phyloP scores from a whole-genome alignment of 1,139 yeast species.

The Taphrina pruni region DNA sequence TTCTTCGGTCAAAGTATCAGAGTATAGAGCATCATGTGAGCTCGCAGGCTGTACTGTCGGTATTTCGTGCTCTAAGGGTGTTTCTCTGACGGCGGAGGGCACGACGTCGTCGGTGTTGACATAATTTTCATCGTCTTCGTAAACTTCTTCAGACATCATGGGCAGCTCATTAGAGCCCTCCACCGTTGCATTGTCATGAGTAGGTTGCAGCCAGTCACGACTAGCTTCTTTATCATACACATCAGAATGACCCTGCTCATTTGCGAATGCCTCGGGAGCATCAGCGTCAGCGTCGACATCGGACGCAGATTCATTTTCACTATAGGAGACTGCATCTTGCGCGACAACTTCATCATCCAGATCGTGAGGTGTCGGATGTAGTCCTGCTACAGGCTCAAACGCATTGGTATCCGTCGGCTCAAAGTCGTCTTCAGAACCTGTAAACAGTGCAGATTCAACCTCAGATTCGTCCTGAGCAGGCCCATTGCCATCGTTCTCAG shows the following conservation, averaged over 20 bases:
- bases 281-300: conserved; percentile 25
- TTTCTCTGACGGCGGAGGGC: background rate
- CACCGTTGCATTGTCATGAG: background rate
- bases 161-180: conserved; percentile 15
- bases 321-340: background rate
- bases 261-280: conserved; percentile 25
- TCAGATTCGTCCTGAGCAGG: background rate
- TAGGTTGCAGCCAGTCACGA: conserved; percentile 12
- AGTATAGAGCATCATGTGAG: background rate
- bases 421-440: conserved; percentile 4
- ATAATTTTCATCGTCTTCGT: background rate
- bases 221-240: conserved; percentile 13
- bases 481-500: background rate
- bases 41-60: conserved; percentile 6
- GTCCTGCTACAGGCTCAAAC: conserved; percentile 8
- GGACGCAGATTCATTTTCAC: background rate
- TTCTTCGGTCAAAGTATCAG: conserved; percentile 12
- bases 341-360: background rate
- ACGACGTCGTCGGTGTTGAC: background rate
- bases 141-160: background rate
- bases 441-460: background rate
- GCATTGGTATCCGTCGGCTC: conserved; percentile 5
- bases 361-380: background rate
- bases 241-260: background rate
- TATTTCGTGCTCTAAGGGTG: background rate